Evolutionary conservation across 805 yeast genomes (phyloP).

Genomic region (Metschnikowia drakensbergensis): DNA sequence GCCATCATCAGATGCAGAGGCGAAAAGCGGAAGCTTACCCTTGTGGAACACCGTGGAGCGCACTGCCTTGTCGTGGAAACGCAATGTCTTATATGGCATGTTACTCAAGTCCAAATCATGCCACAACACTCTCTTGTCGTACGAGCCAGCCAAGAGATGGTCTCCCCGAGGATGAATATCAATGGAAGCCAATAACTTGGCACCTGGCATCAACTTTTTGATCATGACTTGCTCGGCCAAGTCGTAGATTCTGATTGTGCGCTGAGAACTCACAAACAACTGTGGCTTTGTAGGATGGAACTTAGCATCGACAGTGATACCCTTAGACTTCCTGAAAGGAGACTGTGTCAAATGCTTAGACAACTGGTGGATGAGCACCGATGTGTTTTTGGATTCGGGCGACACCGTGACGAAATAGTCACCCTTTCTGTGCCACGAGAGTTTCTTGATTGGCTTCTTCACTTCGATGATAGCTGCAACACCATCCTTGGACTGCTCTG

Average conservation of each 20-base stretch:
- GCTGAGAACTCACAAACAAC: conserved; percentile 88
- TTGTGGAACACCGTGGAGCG: conserved; percentile 85
- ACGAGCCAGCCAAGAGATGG: conserved; percentile 86
- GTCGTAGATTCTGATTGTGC: conserved; percentile 88
- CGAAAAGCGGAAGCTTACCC: conserved; percentile 80
- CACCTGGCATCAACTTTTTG: conserved; percentile 90
- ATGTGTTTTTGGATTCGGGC: conserved; percentile 84
- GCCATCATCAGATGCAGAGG: conserved; percentile 95
- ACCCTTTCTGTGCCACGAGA: conserved; percentile 96
- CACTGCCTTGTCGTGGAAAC: conserved; percentile 94
- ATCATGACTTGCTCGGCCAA: conserved; percentile 78
- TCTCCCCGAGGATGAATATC: conserved; percentile 97
- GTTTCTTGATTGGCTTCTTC: conserved; percentile 64
- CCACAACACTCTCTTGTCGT: conserved; percentile 94
- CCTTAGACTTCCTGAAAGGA: conserved; percentile 90
- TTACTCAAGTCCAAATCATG: conserved; percentile 87
- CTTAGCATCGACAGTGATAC: conserved; percentile 91
- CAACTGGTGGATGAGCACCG: conserved; percentile 90
- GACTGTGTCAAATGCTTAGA: conserved; percentile 94
- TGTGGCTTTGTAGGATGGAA: conserved; percentile 97
- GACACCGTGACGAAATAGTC: conserved; percentile 95
- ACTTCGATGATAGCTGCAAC: conserved; percentile 68
- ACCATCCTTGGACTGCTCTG: conserved; percentile 57
- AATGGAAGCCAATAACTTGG: conserved; percentile 86
- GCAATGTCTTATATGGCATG: conserved; percentile 91